Evolutionary conservation across 176 grass and related monocot genomes (phyloP), one percentile per base, ranked within the genome.

Genomic region (Triticum monococcum): DNA sequence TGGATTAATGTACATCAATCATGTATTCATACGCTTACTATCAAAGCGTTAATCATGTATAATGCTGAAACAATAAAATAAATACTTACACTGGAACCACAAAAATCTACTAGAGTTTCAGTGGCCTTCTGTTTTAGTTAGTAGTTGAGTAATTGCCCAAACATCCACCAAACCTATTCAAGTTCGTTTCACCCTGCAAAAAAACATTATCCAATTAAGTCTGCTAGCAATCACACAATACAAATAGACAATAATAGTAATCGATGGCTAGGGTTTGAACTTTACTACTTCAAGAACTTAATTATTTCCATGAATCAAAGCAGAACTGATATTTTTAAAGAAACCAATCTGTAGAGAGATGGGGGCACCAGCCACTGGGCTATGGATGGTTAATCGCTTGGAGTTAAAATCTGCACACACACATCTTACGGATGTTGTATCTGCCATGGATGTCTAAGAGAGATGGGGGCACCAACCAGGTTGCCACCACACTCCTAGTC

Each of bases 161-260:
- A 94, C 97, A 99, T 84, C 97, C 97, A 87, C 97, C 94, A 94
- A 96, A 99, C 63, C 94, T 96, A 88, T 99, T 99, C 62, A 91
- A 99, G 32, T 99, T 99, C 9, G 94, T 79, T 68, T 99, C 97
- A 78, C 94, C 94, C 97, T 94, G 84, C 70, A 72, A 65, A 88
- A n/a, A n/a, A n/a, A n/a, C n/a, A 38, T 62, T 22, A 87, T 46
- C 68, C 41, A 61, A 69, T 36, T 85, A 54, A 91, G 70, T 82
- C 63, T 79, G 8, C 25, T 12, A 70, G 46, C 84, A 89, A 67
- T 82, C 48, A 67, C 26, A n/a, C 62, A 64, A 70, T 77, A 90
- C 3, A 45, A 24, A 37, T 78, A 88, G 35, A 64, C 35, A 85
- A 46, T 67, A 81, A 68, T 69, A 48, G 28, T 40, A 74, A 86